Conservation (phyloP, 164 flowering plant genomes). For the Dillenia suffruticosa region DNA sequence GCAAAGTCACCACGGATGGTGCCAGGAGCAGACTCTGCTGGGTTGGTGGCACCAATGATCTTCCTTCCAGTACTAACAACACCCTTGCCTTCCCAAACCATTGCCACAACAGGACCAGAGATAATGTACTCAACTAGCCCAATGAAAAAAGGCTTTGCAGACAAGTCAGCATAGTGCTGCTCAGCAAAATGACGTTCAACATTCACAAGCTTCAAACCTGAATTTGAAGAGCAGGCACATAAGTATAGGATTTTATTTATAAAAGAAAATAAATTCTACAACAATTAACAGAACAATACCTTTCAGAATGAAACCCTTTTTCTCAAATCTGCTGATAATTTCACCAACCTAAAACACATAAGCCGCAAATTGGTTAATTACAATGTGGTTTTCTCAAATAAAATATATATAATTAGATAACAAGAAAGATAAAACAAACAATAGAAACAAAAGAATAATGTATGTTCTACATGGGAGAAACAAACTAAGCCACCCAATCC, state of each 20-base stretch:
- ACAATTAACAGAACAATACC: constrained; percentile 27
- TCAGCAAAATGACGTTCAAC: constrained; percentile 84
- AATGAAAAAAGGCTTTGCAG: constrained; percentile 76
- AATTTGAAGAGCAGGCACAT: background rate
- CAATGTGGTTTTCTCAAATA: background rate
- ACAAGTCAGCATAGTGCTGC: constrained; percentile 84
- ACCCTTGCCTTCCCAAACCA: constrained; percentile 94
- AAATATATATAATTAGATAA: background rate
- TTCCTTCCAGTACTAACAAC: constrained; percentile 80
- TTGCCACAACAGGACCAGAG: constrained; percentile 94
- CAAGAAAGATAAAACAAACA: background rate
- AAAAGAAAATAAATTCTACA: background rate
- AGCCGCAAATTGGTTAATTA: background rate
- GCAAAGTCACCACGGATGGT: constrained; percentile 98
- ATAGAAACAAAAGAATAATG: background rate
- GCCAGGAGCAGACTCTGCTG: constrained; percentile 80
- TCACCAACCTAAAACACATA: constrained; percentile 65
- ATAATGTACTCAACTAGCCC: constrained; percentile 79
- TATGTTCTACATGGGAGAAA: background rate
- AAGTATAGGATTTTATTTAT: too few species aligned
- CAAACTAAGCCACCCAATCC: too few species aligned
- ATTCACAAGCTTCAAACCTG: constrained; percentile 71
- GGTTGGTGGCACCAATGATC: constrained; percentile 95
- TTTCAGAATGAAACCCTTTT: constrained; percentile 80
- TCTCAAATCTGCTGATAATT: constrained; percentile 79